phyloP scores from a whole-genome alignment of 140 eudicot species.

The Flaveria floridana region DNA sequence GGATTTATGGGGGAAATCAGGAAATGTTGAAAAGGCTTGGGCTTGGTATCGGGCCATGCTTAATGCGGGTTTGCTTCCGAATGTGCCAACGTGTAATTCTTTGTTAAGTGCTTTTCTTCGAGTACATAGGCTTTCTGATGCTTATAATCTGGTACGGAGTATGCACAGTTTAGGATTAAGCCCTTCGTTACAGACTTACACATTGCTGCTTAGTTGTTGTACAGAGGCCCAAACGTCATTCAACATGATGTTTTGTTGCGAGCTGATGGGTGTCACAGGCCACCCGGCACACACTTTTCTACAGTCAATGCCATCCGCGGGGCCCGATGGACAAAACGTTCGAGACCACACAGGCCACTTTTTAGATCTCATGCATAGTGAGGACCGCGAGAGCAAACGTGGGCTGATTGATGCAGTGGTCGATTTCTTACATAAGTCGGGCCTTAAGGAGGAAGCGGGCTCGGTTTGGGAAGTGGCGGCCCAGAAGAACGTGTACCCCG shows the following conservation, averaged over 20 bases:
- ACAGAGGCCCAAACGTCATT: constrained; percentile 81
- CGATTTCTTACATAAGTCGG: constrained; percentile 82
- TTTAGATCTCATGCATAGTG: constrained; percentile 86
- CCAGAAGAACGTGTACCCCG: constrained; percentile 85
- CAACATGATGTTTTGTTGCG: constrained; percentile 71
- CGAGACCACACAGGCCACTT: constrained; percentile 64
- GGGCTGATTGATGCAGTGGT: constrained; percentile 85
- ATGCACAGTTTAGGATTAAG: constrained; percentile 72
- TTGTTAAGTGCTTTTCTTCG: constrained; percentile 88
- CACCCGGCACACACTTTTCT: constrained; percentile 82
- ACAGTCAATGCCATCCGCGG: constrained; percentile 77
- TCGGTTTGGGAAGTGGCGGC: constrained; percentile 99
- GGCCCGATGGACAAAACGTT: constrained; percentile 86
- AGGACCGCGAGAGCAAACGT: constrained; percentile 85
- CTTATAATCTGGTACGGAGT: constrained; percentile 63
- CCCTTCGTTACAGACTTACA: constrained; percentile 86
- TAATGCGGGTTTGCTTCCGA: constrained; percentile 75
- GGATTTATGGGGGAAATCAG: constrained; percentile 93
- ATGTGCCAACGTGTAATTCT: constrained; percentile 95
- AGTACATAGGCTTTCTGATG: constrained; percentile 79
- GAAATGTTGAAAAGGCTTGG: constrained; percentile 87
- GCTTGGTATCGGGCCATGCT: constrained; percentile 92
- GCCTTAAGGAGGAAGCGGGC: constrained; percentile 93
- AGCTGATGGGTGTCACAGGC: constrained; percentile 74
- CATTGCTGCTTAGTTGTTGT: constrained; percentile 86